These are phyloP conservation scores for Exophiala bonariae DNA, from an alignment of 2,329 filamentous ascomycete species.

Conservation along the genomic window DNA sequence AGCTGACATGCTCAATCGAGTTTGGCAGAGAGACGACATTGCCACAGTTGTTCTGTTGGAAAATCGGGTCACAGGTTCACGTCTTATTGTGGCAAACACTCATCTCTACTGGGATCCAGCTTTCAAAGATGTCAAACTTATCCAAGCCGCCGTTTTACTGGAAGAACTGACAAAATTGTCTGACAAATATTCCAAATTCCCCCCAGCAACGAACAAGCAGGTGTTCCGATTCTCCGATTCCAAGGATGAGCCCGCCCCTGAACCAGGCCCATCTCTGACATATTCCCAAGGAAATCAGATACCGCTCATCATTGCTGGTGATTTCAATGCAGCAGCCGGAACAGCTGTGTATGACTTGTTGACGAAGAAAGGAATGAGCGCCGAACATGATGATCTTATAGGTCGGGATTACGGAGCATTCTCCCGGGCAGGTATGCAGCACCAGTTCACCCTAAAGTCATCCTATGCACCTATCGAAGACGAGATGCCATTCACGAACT, in stretches of 20 bases:
- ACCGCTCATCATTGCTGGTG: slow-evolving; percentile 85
- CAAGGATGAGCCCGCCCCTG: slow-evolving; percentile 56
- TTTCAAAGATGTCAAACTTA: slow-evolving; percentile 90
- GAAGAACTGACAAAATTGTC: slow-evolving; percentile 84
- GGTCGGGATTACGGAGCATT: slow-evolving; percentile 89
- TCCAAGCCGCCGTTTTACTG: slow-evolving; percentile 94
- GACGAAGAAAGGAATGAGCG: slow-evolving; percentile 73
- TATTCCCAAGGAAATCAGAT: slow-evolving; percentile 86
- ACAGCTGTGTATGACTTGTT: slow-evolving; percentile 92
- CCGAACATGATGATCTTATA: slow-evolving; percentile 76
- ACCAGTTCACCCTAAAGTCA: slow-evolving; percentile 91
- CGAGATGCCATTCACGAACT: slow-evolving; percentile 92
- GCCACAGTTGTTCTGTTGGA: slow-evolving; percentile 90
- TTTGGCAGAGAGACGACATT: slow-evolving; percentile 98
- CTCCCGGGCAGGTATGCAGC: slow-evolving; percentile 85
- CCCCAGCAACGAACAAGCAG: slow-evolving; percentile 77
- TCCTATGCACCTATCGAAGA: slow-evolving; percentile 76
- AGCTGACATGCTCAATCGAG: slow-evolving; percentile 95
- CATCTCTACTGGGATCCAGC: slow-evolving; percentile 94
- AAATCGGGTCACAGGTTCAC: slow-evolving; percentile 83
- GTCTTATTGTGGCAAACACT: slow-evolving; percentile 88
- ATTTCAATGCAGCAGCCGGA: slow-evolving; percentile 87
- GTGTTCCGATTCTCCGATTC: slow-evolving; percentile 53
- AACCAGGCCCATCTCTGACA: slow-evolving; percentile 78
- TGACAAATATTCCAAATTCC: slow-evolving; percentile 78